Percentiles rank a stretch among this genome's conserved stretches.
These are phyloP conservation scores for Lipomyces mesembrius DNA, from an alignment of 805 yeast species.

Conservation along the genomic window DNA sequence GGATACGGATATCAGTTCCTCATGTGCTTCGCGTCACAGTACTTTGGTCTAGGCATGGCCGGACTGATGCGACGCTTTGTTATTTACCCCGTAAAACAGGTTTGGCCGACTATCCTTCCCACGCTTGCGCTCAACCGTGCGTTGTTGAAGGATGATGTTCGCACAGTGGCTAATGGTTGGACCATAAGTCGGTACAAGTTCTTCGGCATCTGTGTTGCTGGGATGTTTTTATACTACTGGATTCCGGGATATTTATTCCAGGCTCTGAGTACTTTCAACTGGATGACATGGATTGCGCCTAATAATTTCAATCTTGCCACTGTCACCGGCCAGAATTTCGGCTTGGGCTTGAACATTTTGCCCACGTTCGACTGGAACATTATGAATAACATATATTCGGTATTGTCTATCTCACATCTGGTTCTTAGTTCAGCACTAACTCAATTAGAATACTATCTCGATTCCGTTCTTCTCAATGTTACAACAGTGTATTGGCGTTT, in stretches of 20 bases:
- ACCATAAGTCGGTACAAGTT: constrained; percentile 57
- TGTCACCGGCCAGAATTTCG: constrained; percentile 64
- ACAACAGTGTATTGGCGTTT: constrained; percentile 51
- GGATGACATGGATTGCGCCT: constrained; percentile 69
- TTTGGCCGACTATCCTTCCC: constrained; percentile 71
- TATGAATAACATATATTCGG: constrained; percentile 39
- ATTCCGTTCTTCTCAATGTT: constrained; percentile 46
- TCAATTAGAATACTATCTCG: constrained; percentile 40
- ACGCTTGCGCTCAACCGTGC: constrained; percentile 61
- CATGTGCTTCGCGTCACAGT: constrained; percentile 60
- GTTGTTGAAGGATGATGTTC: constrained; percentile 46
- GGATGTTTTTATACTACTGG: constrained; percentile 59
- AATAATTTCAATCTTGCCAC: constrained; percentile 64
- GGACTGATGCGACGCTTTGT: constrained; percentile 63
- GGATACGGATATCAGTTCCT: constrained; percentile 59
- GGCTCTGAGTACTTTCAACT: constrained; percentile 61
- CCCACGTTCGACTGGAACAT: constrained; percentile 70
- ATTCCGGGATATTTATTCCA: constrained; percentile 64
- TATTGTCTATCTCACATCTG: too few species aligned
- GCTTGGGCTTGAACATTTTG: constrained; percentile 67
- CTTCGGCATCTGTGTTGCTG: constrained; percentile 51
- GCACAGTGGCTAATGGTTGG: constrained; percentile 66
- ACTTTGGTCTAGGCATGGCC: constrained; percentile 69
- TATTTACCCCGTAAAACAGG: constrained; percentile 56
- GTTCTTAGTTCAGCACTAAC: too few species aligned